These are phyloP conservation scores for Buxus sempervirens DNA, from an alignment of 164 flowering plant genomes.

Conservation along the genomic window DNA sequence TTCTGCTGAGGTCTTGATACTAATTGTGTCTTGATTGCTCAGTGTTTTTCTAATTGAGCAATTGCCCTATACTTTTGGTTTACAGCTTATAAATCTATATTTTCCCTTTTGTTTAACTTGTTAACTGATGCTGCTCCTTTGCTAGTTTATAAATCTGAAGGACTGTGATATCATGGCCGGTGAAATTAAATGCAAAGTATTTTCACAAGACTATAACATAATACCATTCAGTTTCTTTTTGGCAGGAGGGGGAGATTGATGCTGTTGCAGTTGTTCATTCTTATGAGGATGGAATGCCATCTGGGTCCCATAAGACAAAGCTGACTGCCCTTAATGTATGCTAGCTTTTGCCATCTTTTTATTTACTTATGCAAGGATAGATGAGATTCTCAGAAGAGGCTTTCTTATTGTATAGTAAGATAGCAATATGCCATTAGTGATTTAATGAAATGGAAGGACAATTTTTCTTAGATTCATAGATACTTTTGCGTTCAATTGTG, in stretches of 20 bases:
- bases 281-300: slow-evolving; percentile 72
- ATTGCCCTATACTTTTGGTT: neutral
- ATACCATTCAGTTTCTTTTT: slow-evolving; percentile 6
- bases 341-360: neutral
- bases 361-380: neutral
- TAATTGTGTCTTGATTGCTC: neutral
- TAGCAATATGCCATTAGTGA: neutral
- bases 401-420: neutral
- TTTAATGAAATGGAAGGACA: neutral
- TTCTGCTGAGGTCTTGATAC: neutral
- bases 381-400: neutral
- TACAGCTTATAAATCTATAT: no score
- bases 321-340: slow-evolving; percentile 85
- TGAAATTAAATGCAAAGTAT: neutral
- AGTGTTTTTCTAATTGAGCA: neutral
- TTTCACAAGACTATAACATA: neutral
- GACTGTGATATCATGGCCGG: neutral
- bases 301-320: slow-evolving; percentile 78
- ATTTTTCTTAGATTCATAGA: neutral
- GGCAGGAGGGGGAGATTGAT: slow-evolving; percentile 84
- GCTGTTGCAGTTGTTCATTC: slow-evolving; percentile 77
- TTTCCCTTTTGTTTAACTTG: neutral
- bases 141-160: neutral
- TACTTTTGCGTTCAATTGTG: no score
- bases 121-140: neutral